Base-by-base conservation (phyloP, 2,329 filamentous ascomycete species). In the Elsinoe ampelina region DNA sequence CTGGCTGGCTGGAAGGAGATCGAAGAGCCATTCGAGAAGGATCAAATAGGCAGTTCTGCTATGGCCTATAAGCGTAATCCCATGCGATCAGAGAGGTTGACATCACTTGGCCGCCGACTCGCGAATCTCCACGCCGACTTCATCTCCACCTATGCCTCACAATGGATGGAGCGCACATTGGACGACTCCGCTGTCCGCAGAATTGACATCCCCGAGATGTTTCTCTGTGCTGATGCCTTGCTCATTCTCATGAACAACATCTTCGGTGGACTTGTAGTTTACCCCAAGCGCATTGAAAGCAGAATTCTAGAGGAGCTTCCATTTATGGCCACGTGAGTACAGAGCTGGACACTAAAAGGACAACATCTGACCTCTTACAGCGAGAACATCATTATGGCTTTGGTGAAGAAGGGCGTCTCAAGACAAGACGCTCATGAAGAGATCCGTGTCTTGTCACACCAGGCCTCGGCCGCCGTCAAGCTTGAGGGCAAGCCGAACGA, bases 371-470 rank as follows among this genome's bases (percentile, higher is more conserved):
- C 15, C 68, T 67, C 63, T 67, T 69, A 55, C 22, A 72, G 64
- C 13, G 75, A 80, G 67, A 78, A 80, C 62, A 84, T 90, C 67
- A 87, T 91, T 68, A 90, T 95, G 87, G 83, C 82, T 63, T 77
- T 92, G 57, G 82, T 85, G 26, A 81, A 82, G 57, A 80, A 84
- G 66, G 88, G 87, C 32, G 79, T 76, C 26, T 87, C 82, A 8
- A 77, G 89, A 52, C 89, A 95, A 69, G 87, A 91, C 57, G 86
- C 88, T 1, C 90, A 95, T 71, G 90, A 95, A 73, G 75, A 92
- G 71, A 91, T 95, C 65, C 85, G 71, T 55, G 86, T 95, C 1
- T 78, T 95, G 43, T 87, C 81, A 1, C 86, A 90, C 73, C 77
- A 95, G 72, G 88, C 89, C 0, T 80, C 78, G 42, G 76, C 78